Conservation (phyloP, 1,284 basidiomycete genomes). For the Grifola frondosa region DNA sequence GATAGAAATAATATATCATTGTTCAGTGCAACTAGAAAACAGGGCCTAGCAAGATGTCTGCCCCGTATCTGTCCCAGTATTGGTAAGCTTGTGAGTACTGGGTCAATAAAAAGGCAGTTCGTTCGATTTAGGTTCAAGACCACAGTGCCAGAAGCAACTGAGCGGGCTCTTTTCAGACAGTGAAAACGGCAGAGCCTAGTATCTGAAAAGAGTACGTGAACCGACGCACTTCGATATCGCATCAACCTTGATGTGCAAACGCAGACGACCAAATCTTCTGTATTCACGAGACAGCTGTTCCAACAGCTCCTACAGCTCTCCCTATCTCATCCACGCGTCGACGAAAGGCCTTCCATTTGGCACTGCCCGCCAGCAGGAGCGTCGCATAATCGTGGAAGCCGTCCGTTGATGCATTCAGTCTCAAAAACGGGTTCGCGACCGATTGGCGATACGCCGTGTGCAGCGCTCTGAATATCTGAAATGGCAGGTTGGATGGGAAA, state of each 20-base stretch:
- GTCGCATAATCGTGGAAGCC: conserved; percentile 50
- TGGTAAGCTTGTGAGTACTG: conserved; percentile 58
- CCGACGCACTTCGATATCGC: conserved; percentile 10
- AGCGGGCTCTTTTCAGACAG: conserved; percentile 23
- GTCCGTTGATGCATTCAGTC: conserved; percentile 51
- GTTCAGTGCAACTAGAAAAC: too few species aligned
- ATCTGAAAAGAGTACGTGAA: conserved; percentile 26
- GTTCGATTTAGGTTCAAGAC: conserved; percentile 53
- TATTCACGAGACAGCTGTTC: conserved; percentile 8
- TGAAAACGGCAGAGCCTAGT: conserved; percentile 19
- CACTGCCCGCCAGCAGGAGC: conserved; percentile 55
- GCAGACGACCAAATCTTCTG: too few species aligned
- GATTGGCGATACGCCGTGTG: conserved; percentile 79
- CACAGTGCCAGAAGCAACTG: conserved; percentile 11
- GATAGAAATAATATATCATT: too few species aligned
- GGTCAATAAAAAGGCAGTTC: conserved; percentile 77
- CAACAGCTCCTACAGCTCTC: conserved; percentile 47
- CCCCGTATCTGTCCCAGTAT: conserved; percentile 89
- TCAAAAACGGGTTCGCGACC: conserved; percentile 77
- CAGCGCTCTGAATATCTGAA: conserved; percentile 75
- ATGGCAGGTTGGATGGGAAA: too few species aligned
- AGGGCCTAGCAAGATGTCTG: too few species aligned
- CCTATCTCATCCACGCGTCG: conserved; percentile 70
- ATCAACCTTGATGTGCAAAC: conserved; percentile 3
- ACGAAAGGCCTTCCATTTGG: conserved; percentile 70